Evolutionary conservation across 2,329 filamentous ascomycete genomes (phyloP), one percentile per base, ranked within the genome.

Genomic region (Alternaria solani): DNA sequence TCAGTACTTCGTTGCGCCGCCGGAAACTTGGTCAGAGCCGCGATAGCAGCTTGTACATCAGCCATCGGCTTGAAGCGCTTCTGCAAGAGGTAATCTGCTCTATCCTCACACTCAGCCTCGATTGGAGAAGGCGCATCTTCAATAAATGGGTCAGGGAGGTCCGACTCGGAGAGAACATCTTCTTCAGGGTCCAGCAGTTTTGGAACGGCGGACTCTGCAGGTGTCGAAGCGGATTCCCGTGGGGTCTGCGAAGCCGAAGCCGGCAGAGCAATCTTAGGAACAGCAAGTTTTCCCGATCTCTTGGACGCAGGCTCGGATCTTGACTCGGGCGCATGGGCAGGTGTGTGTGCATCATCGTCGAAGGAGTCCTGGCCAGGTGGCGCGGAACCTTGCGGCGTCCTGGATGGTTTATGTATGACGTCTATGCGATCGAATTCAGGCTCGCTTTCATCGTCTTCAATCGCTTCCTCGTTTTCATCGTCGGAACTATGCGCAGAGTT

Each of bases 1-100:
- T 84, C 83, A 0, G 80, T 81, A 11, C 83, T 79, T 59, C 85
- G 80, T 39, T 76, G 72, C 5, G 76, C 72, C 5, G 78, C 75
- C 20, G 78, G 72, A 62, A 74, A 75, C 64, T 81, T 83, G 16
- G 78, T 82, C 26, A 85, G 69, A 2, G 79, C 73, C 7, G 73
- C 73, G 46, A 83, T 75, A 52, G 83, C 78, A 20, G 74, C 69
- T 42, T 81, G 79, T 1, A 79, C 72, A 46, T 81, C 78, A 11
- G 79, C 75, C 71, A 84, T 77, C 2, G 81, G 78, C 38, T 74
- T 68, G 63, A 79, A 84, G 6, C 73, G 66, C 7, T 66, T 75
- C 56, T 79, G 77, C 32, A 82, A 68, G 7, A 82, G 71, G 38
- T 76, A 78, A 49, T 80, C 80, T 5, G 82, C 81, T 34, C 66